Conservation (phyloP, 2,329 filamentous ascomycete genomes). For the Lasiodiplodia sp. region DNA sequence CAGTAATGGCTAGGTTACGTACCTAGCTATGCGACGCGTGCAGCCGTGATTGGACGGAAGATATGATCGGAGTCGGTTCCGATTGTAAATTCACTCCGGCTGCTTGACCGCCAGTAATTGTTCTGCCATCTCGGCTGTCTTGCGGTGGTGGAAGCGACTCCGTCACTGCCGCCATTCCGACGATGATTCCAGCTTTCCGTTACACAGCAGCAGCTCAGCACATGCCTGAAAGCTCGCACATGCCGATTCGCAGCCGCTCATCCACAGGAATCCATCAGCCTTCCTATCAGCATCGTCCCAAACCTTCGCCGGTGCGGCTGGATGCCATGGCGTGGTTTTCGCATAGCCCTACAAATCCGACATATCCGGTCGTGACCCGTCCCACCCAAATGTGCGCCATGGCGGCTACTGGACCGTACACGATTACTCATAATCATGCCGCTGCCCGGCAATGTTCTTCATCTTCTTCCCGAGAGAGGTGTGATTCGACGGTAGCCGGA, state of each 20-base stretch:
- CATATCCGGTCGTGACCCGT: neutral
- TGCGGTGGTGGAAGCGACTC: neutral
- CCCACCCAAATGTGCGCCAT: neutral
- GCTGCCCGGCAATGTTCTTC: neutral
- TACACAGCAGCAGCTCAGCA: neutral
- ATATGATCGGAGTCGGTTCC: neutral
- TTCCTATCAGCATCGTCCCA: neutral
- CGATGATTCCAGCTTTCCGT: neutral
- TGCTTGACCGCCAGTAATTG: neutral
- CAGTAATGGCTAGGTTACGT: neutral
- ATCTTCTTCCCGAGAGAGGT: too few relatives aligned
- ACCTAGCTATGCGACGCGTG: neutral
- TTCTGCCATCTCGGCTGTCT: neutral
- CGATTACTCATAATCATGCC: neutral
- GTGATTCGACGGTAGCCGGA: neutral
- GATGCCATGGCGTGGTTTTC: neutral
- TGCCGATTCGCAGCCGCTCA: neutral
- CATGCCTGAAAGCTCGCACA: neutral
- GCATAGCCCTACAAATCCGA: neutral
- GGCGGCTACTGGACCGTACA: neutral
- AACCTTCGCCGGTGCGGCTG: neutral
- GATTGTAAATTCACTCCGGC: neutral
- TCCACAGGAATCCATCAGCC: neutral
- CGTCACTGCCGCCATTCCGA: neutral
- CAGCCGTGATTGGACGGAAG: neutral